Evolutionary conservation across 345 rosid species (phyloP), one percentile per base, ranked within the genome.

Genomic region (Populus ilicifolia): DNA sequence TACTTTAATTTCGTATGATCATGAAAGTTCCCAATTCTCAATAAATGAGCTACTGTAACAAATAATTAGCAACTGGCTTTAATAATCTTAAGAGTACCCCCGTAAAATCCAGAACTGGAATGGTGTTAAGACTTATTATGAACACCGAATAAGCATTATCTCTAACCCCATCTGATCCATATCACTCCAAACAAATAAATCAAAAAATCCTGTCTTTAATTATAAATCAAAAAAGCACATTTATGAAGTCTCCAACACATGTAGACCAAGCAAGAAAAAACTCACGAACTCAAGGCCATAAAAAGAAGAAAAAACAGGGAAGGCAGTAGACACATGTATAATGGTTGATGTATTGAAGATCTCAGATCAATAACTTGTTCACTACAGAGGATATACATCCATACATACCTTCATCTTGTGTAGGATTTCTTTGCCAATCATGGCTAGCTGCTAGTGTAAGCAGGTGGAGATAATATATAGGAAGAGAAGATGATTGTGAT

Each of bases 341-440:
- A 41, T 41, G 13, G 44, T 41, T 41, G 44, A 2, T 41, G 10
- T 41, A 10, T 63, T 12, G 67, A 29, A 63, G 23, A 63, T 21
- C 29, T 29, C 67, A 25, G 12, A 63, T 63, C 36, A 27, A n/a
- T 21, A 29, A 11, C 5, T 4, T 21, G 13, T 21, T 21, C 54
- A 21, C n/a, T 38, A 38, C 6, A 11, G 4, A 10, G 52, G 35
- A 33, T 33, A 33, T 33, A 33, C 35, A 21, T 17, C 6, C 62
- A 35, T 5, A 6, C 43, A 38, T 76, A 91, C 96, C 91, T 95
- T 95, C 97, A 93, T 87, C 86, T 89, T 93, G 79, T 85, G 80
- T 54, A 93, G 81, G 83, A 92, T 87, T 69, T 95, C 93, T 78
- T 23, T 95, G 72, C 96, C 92, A 44, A 79, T 33, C 98, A 94